phyloP scores from a whole-genome alignment of 2,329 filamentous ascomycete species.

The Daldinia eschscholtzii region DNA sequence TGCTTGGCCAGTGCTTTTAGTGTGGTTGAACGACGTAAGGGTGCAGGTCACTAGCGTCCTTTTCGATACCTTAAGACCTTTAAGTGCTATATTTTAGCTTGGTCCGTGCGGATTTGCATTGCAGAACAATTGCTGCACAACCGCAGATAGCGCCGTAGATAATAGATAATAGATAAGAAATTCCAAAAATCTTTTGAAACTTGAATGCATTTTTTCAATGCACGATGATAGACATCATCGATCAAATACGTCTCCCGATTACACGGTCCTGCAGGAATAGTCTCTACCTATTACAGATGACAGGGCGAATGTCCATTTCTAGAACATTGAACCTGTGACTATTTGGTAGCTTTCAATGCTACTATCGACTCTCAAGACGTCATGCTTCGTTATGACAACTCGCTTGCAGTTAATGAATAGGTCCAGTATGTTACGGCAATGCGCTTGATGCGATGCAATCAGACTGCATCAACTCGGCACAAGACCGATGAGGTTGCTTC shows the following conservation, averaged over 20 bases:
- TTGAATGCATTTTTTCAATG: conserved; percentile 12
- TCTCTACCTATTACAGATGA: conserved; percentile 26
- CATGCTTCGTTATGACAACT: conserved; percentile 25
- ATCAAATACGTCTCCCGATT: conserved; percentile 24
- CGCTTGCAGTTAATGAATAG: conserved; percentile 22
- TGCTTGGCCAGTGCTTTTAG: conserved; percentile 23
- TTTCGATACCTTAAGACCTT: background rate
- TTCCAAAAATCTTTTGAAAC: background rate
- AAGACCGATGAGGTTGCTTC: conserved; percentile 12
- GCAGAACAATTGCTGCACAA: conserved; percentile 25
- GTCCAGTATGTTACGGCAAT: conserved; percentile 4
- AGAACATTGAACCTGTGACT: conserved; percentile 2
- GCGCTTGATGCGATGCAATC: conserved; percentile 13
- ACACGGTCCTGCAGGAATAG: conserved; percentile 13
- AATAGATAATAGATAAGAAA: conserved; percentile 32
- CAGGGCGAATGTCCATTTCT: conserved; percentile 22
- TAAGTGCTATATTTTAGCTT: background rate
- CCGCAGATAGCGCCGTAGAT: conserved; percentile 39
- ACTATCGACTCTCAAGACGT: conserved; percentile 26
- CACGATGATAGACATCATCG: conserved; percentile 25
- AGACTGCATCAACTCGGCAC: conserved; percentile 17
- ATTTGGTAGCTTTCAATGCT: conserved; percentile 13
- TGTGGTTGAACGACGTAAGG: conserved; percentile 43
- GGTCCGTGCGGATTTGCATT: conserved; percentile 30
- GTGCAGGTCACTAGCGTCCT: conserved; percentile 29